phyloP scores from a whole-genome alignment of 345 rosid species.

The Laguncularia racemosa region DNA sequence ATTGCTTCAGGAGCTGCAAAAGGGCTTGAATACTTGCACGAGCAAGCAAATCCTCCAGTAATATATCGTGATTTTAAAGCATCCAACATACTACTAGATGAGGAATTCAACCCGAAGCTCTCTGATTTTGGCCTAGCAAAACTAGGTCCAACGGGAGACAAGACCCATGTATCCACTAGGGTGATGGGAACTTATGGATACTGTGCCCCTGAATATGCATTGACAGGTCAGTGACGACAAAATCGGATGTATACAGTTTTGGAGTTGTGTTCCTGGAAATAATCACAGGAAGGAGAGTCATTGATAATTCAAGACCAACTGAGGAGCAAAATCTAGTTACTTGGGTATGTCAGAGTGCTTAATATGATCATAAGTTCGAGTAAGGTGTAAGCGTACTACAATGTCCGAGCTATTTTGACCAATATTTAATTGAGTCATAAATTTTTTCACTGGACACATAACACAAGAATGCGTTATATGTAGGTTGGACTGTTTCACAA shows the following conservation, averaged over 20 bases:
- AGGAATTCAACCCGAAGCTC: constrained; percentile 24
- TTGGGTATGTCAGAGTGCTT: constrained; percentile 12
- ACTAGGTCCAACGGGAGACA: constrained; percentile 23
- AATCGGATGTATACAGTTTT: constrained; percentile 24
- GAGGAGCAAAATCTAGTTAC: constrained; percentile 23
- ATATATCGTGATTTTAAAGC: constrained; percentile 26
- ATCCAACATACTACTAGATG: constrained; percentile 21
- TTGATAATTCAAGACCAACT: constrained; percentile 16
- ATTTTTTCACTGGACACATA: too few species aligned
- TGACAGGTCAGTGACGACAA: constrained; percentile 19
- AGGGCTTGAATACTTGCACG: constrained; percentile 24
- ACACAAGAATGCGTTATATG: too few species aligned
- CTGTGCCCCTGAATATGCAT: constrained; percentile 23
- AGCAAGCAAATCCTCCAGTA: constrained; percentile 21
- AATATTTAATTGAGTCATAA: too few species aligned
- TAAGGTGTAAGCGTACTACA: not conserved
- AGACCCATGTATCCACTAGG: constrained; percentile 19
- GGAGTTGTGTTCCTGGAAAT: constrained; percentile 26
- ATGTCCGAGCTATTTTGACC: not conserved
- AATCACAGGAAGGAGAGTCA: constrained; percentile 23
- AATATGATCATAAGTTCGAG: not conserved
- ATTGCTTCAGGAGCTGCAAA: constrained; percentile 22
- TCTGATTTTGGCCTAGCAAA: constrained; percentile 23
- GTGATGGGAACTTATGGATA: constrained; percentile 27
- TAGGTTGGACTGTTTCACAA: too few species aligned